Evolutionary conservation across 306 rosid genomes (phyloP), one percentile per base, ranked within the genome.

Genomic region (Cicer bijugum): DNA sequence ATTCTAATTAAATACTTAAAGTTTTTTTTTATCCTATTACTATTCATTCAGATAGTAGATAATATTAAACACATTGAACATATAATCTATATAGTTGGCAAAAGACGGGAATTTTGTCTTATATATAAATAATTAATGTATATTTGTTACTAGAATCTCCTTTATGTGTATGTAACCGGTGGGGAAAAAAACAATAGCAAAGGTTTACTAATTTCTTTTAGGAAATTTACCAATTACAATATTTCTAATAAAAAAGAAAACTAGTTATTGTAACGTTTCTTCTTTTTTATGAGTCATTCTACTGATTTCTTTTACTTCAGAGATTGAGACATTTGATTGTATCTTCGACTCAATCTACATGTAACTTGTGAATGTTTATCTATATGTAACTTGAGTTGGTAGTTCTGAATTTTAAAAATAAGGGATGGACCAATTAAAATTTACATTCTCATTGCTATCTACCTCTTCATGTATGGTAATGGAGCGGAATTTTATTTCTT

Each of bases 11-110:
- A 64, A 64, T 64, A 44, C 52, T 17, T 64, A 23, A 23, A 23
- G 45, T 16, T 16, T n/a, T 37, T 39, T 62, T 38, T 62, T 38
- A 9, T n/a, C 12, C 2, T 61, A 61, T 61, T 62, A 39, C n/a
- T 15, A 39, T 39, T 56, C 14, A 20, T 19, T 62, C 23, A 37
- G 5, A 61, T 4, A 6, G 14, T 15, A 40, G 8, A 5, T 15
- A 51, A 6, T 51, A 3, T 51, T 15, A 5, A 5, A n/a, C 12
- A 5, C 20, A 17, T 40, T 44, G 72, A 45, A 12, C 5, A 44
- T 44, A 28, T 63, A 63, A 63, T 17, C 39, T 67, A 40, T 67
- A 11, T 46, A 46, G 72, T 67, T 67, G 72, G 56, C 72, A 67
- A 33, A 67, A 8, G 72, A 67, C 43, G 28, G 58, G 56, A 67